Evolutionary conservation across 441 rosid species (phyloP), one percentile per base, ranked within the genome.

Genomic region (Viola pubescens): DNA sequence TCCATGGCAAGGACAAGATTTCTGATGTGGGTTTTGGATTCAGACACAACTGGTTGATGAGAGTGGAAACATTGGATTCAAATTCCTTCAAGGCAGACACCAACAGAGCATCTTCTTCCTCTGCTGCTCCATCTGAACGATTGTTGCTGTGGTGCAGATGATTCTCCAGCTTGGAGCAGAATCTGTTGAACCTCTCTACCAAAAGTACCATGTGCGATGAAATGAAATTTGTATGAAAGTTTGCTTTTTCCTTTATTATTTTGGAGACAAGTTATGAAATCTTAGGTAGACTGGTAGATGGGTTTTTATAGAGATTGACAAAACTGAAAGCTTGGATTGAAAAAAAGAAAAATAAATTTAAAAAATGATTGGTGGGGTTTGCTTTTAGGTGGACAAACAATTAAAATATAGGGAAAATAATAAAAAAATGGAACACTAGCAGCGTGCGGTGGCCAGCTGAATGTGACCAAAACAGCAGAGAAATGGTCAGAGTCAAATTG

Each of bases 141-240:
- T 45, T 70, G 62, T 52, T 73, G 13, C 34, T 73, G 26, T 61
- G 74, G 48, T 59, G 77, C 6, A 67, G 61, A 51, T 64, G 80
- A 51, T 67, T 70, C 65, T 81, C 87, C 81, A 79, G 80, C 59
- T 75, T 79, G 76, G 54, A 59, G 63, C 63, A 72, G 19, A 83
- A 50, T 61, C 78, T 81, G 79, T 56, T 8, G 57, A 80, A 50
- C 52, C 58, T 79, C 9, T 60, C 66, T 45, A 72, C 68, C 74
- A 77, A 66, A 52, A 78, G 73, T 54, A 78, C 73, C 85, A 84
- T 84, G 60, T 44, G 37, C 34, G 34, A 47, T 26, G 34, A 26
- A 26, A 26, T 26, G 34, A 26, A 26, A 26, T n/a, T n/a, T 0
- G 4, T 13, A 5, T 13, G 26, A 48, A 48, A n/a, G 52, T 48